Base-by-base conservation (phyloP, 345 rosid species). In the Mangifera indica region DNA sequence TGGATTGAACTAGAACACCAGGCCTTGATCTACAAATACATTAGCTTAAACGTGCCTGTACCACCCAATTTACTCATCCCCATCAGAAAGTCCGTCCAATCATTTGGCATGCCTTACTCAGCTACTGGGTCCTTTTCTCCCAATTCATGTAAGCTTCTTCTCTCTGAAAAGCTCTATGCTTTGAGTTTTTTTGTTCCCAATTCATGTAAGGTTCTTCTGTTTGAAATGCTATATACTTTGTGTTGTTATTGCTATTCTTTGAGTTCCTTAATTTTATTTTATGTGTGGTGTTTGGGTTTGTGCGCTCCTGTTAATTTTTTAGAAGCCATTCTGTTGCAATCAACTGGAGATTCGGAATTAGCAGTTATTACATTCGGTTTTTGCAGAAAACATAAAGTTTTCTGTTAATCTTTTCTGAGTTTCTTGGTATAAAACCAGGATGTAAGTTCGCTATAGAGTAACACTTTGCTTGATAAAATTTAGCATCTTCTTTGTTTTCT, bases 1-100 rank as follows among this genome's bases (percentile, higher is more conserved):
- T 80, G 85, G 93, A 84, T 83, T 63, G 97, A 91, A 78, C 76
- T 91, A 40, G 84, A 89, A 62, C 88, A 85, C 54, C 95, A 91
- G 71, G 87, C 90, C n/a, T 78, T 83, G 88, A 91, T 91, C 84
- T 89, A 79, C 82, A 88, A 85, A 73, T 84, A 87, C 82, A 81
- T 91, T 58, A 77, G 79, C 9, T 81, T 83, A 72, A 85, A 84
- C 68, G 86, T 78, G 56, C 82, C 90, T 58, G 83, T 92, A 40
- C 97, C 97, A 57, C 80, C 91, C 53, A 85, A 89, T 76, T 69
- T 91, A 56, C 86, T 92, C 75, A 76, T 74, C 60, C 85, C 90
- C 32, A 71, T 88, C 63, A 81, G 75, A 63, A 89, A 83, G 63
- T 73, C 88, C 17, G 73, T 86, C 68, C 74, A 81, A 55, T 80